These are phyloP conservation scores for Trichoderma polysporum DNA, from an alignment of 2,329 filamentous ascomycete species.

Conservation along the genomic window DNA sequence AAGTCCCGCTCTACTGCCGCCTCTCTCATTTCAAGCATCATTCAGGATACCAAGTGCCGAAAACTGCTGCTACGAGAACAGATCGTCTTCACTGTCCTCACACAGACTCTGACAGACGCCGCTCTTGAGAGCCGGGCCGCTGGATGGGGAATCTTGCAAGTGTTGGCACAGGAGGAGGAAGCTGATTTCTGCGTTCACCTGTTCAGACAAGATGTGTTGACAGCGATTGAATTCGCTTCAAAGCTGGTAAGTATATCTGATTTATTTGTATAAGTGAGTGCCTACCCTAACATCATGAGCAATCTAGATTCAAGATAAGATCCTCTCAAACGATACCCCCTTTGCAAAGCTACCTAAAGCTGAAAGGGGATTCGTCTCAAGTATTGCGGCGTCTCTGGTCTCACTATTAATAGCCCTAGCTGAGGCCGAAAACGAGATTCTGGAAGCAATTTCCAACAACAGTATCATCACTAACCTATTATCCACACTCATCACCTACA, in stretches of 20 bases:
- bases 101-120: slow-evolving; percentile 62
- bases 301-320: slow-evolving; percentile 44
- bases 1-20: slow-evolving; percentile 61
- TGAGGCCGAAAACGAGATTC: slow-evolving; percentile 61
- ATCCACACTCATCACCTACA: slow-evolving; percentile 51
- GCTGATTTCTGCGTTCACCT: slow-evolving; percentile 66
- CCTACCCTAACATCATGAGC: not conserved
- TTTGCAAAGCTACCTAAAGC: slow-evolving; percentile 52
- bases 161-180: slow-evolving; percentile 63
- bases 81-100: slow-evolving; percentile 62
- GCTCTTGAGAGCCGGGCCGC: slow-evolving; percentile 63
- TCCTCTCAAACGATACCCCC: slow-evolving; percentile 41
- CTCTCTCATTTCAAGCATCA: slow-evolving; percentile 58
- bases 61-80: slow-evolving; percentile 67
- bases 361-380: slow-evolving; percentile 55
- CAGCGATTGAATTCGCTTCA: slow-evolving; percentile 57
- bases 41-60: slow-evolving; percentile 60
- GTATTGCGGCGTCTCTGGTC: slow-evolving; percentile 54
- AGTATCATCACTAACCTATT: slow-evolving; percentile 53
- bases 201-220: slow-evolving; percentile 60
- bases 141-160: slow-evolving; percentile 66
- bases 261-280: not conserved
- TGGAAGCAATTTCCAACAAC: slow-evolving; percentile 53
- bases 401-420: slow-evolving; percentile 54
- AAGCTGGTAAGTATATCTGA: slow-evolving; percentile 45